These are phyloP conservation scores for Yamagishiella unicocca DNA, from an alignment of 139 green algal genomes.

Conservation along the genomic window DNA sequence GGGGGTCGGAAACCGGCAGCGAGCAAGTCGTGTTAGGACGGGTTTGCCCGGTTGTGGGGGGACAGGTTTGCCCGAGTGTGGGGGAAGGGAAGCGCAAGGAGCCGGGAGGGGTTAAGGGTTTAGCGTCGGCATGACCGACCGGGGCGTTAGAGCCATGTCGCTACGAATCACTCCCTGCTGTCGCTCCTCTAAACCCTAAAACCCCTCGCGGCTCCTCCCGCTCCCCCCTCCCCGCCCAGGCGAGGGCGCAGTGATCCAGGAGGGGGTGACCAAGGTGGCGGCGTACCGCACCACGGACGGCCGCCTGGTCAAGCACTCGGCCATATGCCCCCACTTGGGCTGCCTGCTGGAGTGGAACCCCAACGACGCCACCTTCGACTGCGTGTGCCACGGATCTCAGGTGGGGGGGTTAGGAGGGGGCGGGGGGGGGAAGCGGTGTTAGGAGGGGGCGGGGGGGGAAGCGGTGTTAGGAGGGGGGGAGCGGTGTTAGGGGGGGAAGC, in stretches of 20 bases:
- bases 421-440: too few species aligned
- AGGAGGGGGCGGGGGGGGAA: too few species aligned
- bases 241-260: constrained; percentile 57
- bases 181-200: neutral
- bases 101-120: too few species aligned
- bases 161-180: too few species aligned
- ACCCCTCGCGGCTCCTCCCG: neutral
- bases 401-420: too few species aligned
- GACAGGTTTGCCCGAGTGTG: too few species aligned
- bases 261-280: constrained; percentile 59
- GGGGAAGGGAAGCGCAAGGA: too few species aligned
- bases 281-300: constrained; percentile 40
- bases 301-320: constrained; percentile 7
- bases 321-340: constrained; percentile 40
- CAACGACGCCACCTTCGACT: constrained; percentile 79
- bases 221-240: constrained; percentile 9
- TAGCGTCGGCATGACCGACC: too few species aligned
- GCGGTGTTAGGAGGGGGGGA: too few species aligned
- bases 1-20: neutral
- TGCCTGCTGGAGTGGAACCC: constrained; percentile 68
- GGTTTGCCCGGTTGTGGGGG: neutral
- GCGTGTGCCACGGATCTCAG: constrained; percentile 77
- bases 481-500: too few species aligned
- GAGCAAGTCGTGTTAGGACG: neutral
- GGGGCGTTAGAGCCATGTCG: too few species aligned